phyloP scores from a whole-genome alignment of 352 stramenopile genomes.

The Phytophthora nicotianae region DNA sequence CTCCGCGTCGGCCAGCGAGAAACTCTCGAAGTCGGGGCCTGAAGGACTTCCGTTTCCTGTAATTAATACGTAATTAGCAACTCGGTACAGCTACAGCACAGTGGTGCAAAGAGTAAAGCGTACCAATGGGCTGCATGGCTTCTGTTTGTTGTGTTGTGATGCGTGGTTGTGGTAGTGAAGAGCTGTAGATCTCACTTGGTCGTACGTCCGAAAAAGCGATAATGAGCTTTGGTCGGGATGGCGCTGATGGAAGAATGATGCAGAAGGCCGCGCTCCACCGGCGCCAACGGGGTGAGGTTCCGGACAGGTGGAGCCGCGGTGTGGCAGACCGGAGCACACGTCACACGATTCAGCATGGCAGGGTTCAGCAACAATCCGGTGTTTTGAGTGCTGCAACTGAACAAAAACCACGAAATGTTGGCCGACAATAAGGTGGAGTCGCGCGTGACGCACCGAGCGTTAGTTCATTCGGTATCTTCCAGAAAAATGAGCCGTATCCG shows the following conservation, averaged over 20 bases:
- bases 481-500: constrained; percentile 35
- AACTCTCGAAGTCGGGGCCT: constrained; percentile 25
- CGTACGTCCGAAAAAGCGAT: constrained; percentile 18
- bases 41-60: constrained; percentile 35
- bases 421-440: not conserved
- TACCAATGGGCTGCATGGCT: constrained; percentile 43
- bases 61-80: constrained; percentile 12
- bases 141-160: constrained; percentile 11
- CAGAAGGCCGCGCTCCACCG: constrained; percentile 16
- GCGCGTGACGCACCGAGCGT: constrained; percentile 13
- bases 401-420: constrained; percentile 33
- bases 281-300: constrained; percentile 21
- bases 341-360: constrained; percentile 36
- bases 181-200: constrained; percentile 8
- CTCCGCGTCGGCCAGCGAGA: constrained; percentile 29
- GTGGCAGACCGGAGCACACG: constrained; percentile 20
- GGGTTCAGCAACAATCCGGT: constrained; percentile 51
- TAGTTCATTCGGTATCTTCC: constrained; percentile 15
- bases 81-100: not conserved
- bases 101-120: not conserved
- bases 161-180: constrained; percentile 3
- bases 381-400: constrained; percentile 33
- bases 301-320: constrained; percentile 30
- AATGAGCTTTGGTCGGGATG: constrained; percentile 21
- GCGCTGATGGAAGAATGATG: constrained; percentile 36